Base-by-base conservation (phyloP, 202 grass and related monocot genomes). In the Digitaria exilis region DNA sequence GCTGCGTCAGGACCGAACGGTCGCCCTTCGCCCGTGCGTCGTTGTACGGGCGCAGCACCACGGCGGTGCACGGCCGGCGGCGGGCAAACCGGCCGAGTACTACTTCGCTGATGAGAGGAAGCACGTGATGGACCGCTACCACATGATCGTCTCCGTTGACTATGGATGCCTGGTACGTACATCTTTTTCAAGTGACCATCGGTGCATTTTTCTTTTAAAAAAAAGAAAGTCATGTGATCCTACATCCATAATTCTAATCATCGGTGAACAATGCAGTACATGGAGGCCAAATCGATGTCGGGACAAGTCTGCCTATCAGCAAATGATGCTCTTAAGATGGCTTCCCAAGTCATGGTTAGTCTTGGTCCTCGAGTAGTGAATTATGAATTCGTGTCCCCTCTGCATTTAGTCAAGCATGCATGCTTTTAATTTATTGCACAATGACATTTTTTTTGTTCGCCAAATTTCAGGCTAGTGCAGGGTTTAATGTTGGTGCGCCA, bases 261-360 rank as follows among this genome's bases (percentile, higher is more conserved):
- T 41, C 28, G 22, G 37, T 57, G 50, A 56, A 44, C 66, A 43
- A 69, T 82, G 58, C 58, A 83, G 80, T 82, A 87, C 9, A 12
- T 34, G 2, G 85, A 87, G 17, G 79, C 85, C 24, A 63, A 32
- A 14, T 9, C 32, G 24, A 77, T 54, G 71, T 87, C 79, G 17
- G 71, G 64, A 26, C 31, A 45, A 31, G 3, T 87, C 65, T 87
- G 79, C 32, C 31, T 82, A 0, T 61, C 55, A 7, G 52, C 71
- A 1, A 54, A 71, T 1, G 8, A 82, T 18, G 78, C 71, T 30
- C 78, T 87, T 18, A 12, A 7, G 41, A 31, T 87, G 52, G 78
- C 78, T 12, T 76, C 70, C 64, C 6, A 25, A 5, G 13, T 87
- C 7, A 28, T 87, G 71, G 69, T 74, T 31, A 57, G 49, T 28